Percentiles rank a stretch among this genome's conserved stretches.
Conservation (phyloP, 2,329 filamentous ascomycete species). For the Blastomyces percursus region DNA sequence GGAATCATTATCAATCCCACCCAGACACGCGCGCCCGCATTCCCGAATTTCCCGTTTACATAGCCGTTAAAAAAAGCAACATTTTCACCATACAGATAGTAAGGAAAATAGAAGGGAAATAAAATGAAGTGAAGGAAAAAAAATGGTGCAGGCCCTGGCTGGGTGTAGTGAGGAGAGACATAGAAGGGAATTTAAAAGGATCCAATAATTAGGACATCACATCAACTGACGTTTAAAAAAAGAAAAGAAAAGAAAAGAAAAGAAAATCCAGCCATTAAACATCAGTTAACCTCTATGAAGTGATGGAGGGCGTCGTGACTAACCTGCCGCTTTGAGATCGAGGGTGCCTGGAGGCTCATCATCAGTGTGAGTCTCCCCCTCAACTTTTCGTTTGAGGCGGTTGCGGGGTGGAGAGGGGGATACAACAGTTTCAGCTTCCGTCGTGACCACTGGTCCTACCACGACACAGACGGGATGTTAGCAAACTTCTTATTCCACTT, state of each 20-base stretch:
- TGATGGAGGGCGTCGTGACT: neutral
- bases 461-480: slow-evolving; percentile 21
- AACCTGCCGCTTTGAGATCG: neutral
- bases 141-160: neutral
- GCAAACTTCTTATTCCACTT: slow-evolving; percentile 9
- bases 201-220: neutral
- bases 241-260: no score
- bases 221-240: neutral
- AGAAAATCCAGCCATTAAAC: neutral
- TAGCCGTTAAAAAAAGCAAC: neutral
- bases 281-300: neutral
- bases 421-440: slow-evolving; percentile 8
- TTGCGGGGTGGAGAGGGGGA: slow-evolving; percentile 17
- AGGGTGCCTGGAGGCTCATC: neutral
- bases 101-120: neutral
- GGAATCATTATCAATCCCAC: neutral
- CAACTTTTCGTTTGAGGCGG: slow-evolving; percentile 28
- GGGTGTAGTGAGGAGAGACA: neutral
- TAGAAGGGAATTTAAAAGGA: neutral
- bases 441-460: slow-evolving; percentile 19
- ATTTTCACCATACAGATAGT: neutral
- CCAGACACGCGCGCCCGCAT: neutral
- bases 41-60: neutral
- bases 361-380: slow-evolving; percentile 9
- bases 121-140: neutral